Percentiles rank a stretch among this genome's conserved stretches.
Evolutionary conservation across 2,329 filamentous ascomycete genomes (phyloP).

Genomic region (Penicillium sp.): DNA sequence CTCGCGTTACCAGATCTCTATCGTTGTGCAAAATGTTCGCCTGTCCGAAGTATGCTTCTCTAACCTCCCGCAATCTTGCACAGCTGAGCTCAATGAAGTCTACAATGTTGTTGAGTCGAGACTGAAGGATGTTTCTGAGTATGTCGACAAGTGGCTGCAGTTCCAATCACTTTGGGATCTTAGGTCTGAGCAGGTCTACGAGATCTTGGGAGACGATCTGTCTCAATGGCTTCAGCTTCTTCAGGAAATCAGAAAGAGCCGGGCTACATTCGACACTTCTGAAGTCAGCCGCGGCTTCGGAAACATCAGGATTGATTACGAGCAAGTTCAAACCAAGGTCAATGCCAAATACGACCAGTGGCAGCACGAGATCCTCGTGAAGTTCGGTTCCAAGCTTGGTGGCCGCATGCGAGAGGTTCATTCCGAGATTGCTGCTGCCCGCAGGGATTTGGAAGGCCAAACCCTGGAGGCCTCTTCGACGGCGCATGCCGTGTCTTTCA

Average conservation of each 20-base stretch:
- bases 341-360: conserved; percentile 99
- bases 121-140: conserved; percentile 72
- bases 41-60: conserved; percentile 64
- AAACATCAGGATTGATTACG: conserved; percentile 93
- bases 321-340: conserved; percentile 97
- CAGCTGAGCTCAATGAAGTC: conserved; percentile 72
- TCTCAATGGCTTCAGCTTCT: conserved; percentile 90
- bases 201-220: conserved; percentile 84
- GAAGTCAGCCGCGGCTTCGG: conserved; percentile 91
- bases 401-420: conserved; percentile 90
- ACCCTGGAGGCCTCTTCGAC: conserved; percentile 93
- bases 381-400: conserved; percentile 86
- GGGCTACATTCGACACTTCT: conserved; percentile 94
- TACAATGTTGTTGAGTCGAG: conserved; percentile 83
- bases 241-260: conserved; percentile 94
- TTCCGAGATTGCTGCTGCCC: conserved; percentile 84
- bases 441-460: conserved; percentile 85
- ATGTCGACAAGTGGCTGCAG: conserved; percentile 97
- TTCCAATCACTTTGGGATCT: conserved; percentile 99
- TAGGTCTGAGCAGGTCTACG: conserved; percentile 92
- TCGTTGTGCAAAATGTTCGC: conserved; percentile 47
- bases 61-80: conserved; percentile 79
- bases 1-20: conserved; percentile 87
- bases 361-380: conserved; percentile 94
- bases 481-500: conserved; percentile 95